A percentile compares a stretch with the other conserved stretches of the same genome.
Conservation (phyloP, 345 rosid species). For the Laguncularia racemosa region DNA sequence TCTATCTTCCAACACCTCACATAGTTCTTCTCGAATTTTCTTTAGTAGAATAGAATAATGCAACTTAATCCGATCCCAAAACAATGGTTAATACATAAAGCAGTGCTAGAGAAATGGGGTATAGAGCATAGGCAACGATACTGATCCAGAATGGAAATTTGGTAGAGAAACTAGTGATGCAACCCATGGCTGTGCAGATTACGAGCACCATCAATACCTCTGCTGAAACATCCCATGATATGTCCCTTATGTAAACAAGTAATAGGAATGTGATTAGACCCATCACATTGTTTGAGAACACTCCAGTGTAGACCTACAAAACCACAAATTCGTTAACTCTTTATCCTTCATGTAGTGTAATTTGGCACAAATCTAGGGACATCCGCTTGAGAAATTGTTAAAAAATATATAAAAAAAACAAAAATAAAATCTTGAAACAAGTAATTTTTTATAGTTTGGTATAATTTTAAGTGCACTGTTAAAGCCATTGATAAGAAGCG, state of each 20-base stretch:
- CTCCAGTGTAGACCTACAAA: slow-evolving; percentile 34
- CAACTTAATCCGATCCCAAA: slow-evolving; percentile 26
- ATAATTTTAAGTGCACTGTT: no score
- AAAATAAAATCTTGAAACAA: no score
- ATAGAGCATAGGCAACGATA: slow-evolving; percentile 20
- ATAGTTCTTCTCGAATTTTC: no score
- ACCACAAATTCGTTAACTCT: background rate
- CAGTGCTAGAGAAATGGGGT: slow-evolving; percentile 29
- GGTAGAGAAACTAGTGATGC: slow-evolving; percentile 19
- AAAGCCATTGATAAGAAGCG: no score
- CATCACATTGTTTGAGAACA: slow-evolving; percentile 38
- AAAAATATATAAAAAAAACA: no score
- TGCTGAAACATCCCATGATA: slow-evolving; percentile 35
- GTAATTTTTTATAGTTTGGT: no score
- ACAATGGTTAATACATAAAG: slow-evolving; percentile 28
- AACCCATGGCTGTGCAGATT: slow-evolving; percentile 29
- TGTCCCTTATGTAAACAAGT: slow-evolving; percentile 25
- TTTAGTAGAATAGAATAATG: background rate
- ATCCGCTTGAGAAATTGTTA: no score
- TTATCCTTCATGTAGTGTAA: background rate
- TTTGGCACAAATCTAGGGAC: background rate
- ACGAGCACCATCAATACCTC: slow-evolving; percentile 27
- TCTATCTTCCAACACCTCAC: no score
- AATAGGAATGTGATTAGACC: slow-evolving; percentile 27
- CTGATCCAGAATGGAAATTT: slow-evolving; percentile 30